Conservation (phyloP, 1,284 basidiomycete genomes). For the Pyrrhoderma lamaoense region DNA sequence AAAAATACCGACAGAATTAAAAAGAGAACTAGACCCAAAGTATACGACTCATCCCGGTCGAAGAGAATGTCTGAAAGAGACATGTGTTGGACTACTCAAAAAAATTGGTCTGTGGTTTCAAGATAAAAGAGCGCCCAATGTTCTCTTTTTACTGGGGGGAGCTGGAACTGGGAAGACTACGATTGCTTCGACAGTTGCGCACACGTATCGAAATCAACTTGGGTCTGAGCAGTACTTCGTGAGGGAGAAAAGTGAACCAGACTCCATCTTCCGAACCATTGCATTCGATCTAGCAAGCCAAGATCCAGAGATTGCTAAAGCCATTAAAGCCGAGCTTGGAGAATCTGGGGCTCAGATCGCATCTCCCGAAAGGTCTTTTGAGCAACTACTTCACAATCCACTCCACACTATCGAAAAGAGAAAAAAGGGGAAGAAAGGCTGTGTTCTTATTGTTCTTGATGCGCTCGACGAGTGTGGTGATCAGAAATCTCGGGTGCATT, state of each 20-base stretch:
- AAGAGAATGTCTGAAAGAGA: constrained; percentile 1
- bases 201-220: neutral
- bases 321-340: neutral
- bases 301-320: neutral
- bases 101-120: neutral
- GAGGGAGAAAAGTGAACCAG: constrained; percentile 16
- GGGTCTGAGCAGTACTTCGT: constrained; percentile 20
- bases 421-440: neutral
- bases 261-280: constrained; percentile 19
- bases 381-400: neutral
- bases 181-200: constrained; percentile 19
- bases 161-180: constrained; percentile 24
- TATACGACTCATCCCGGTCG: no score
- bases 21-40: no score
- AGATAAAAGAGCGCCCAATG: neutral
- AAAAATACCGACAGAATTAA: no score
- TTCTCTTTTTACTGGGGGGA: constrained; percentile 24
- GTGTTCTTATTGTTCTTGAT: constrained; percentile 4
- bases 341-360: neutral
- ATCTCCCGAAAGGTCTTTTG: neutral
- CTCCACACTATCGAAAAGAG: neutral
- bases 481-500: neutral
- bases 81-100: neutral
- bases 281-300: constrained; percentile 18
- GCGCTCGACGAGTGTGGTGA: constrained; percentile 7